Percentiles rank a stretch among this genome's conserved stretches.
Conservation (phyloP, 2,329 filamentous ascomycete species). For the Grosmannia penicillata region DNA sequence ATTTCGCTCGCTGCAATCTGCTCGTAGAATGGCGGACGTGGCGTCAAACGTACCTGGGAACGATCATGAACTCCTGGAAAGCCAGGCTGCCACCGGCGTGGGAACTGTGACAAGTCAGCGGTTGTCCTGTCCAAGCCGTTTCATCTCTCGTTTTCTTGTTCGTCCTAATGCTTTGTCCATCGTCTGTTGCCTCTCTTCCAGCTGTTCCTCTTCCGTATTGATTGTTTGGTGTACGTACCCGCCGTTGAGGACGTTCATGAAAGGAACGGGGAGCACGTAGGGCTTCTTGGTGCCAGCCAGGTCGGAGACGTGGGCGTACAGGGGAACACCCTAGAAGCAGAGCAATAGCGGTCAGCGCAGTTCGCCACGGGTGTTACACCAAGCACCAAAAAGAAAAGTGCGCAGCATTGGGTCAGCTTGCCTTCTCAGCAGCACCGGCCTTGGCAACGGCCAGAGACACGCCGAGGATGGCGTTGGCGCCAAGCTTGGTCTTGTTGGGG, state of each 20-base stretch:
- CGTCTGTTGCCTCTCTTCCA: too few species aligned
- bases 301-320: conserved; percentile 79
- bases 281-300: conserved; percentile 50
- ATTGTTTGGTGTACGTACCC: conserved; percentile 27
- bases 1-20: too few species aligned
- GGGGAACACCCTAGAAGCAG: conserved; percentile 60
- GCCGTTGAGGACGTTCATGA: conserved; percentile 30
- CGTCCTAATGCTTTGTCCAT: too few species aligned
- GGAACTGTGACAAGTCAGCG: conserved; percentile 37
- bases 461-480: conserved; percentile 80
- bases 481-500: conserved; percentile 73
- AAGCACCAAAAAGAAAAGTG: background rate
- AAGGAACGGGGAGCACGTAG: conserved; percentile 6
- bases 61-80: conserved; percentile 96
- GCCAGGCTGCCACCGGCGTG: conserved; percentile 93
- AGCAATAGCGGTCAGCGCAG: too few species aligned
- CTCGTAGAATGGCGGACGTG: too few species aligned
- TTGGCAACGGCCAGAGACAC: conserved; percentile 75
- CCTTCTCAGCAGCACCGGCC: conserved; percentile 79
- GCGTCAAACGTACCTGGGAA: conserved; percentile 59
- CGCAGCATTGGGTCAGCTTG: conserved; percentile 14
- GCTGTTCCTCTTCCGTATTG: too few species aligned
- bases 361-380: too few species aligned
- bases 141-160: background rate
- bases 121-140: background rate